phyloP scores from a whole-genome alignment of 768 basidiomycete genomes.

The Lactifluus rugatus region DNA sequence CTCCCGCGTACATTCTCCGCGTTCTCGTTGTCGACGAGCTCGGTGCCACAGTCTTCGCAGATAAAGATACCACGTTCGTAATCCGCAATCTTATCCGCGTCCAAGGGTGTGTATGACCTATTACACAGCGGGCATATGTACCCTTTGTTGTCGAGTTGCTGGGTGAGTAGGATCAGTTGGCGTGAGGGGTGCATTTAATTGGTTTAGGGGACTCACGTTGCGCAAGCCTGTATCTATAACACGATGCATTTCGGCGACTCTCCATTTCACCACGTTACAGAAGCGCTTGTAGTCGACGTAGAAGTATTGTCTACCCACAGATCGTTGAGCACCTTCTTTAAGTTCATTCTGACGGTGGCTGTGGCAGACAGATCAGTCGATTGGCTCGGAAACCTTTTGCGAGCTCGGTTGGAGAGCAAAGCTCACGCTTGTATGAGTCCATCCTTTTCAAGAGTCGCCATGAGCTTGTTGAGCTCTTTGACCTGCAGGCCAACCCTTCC shows the following conservation, averaged over 20 bases:
- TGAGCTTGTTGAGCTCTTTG: conserved; percentile 85
- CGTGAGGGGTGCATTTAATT: not conserved
- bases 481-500: conserved; percentile 81
- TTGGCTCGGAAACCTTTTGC: not conserved
- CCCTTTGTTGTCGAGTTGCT: conserved; percentile 98
- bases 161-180: not conserved
- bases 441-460: conserved; percentile 71
- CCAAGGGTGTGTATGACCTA: conserved; percentile 74
- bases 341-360: conserved; percentile 89
- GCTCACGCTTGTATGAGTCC: conserved; percentile 68
- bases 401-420: not conserved
- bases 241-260: conserved; percentile 85
- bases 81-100: conserved; percentile 79
- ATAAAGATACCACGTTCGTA: conserved; percentile 52
- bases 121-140: conserved; percentile 90
- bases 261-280: conserved; percentile 97
- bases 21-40: conserved; percentile 87
- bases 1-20: conserved; percentile 75
- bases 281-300: conserved; percentile 94
- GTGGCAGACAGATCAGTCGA: not conserved
- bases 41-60: conserved; percentile 82
- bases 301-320: conserved; percentile 86
- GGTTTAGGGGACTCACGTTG: conserved; percentile 45
- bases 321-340: conserved; percentile 81
- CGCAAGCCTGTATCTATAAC: conserved; percentile 83